A percentile compares a stretch with the other conserved stretches of the same genome.
These are phyloP conservation scores for Aspergillus clavatus DNA, from an alignment of 2,329 filamentous ascomycete species.

Conservation along the genomic window DNA sequence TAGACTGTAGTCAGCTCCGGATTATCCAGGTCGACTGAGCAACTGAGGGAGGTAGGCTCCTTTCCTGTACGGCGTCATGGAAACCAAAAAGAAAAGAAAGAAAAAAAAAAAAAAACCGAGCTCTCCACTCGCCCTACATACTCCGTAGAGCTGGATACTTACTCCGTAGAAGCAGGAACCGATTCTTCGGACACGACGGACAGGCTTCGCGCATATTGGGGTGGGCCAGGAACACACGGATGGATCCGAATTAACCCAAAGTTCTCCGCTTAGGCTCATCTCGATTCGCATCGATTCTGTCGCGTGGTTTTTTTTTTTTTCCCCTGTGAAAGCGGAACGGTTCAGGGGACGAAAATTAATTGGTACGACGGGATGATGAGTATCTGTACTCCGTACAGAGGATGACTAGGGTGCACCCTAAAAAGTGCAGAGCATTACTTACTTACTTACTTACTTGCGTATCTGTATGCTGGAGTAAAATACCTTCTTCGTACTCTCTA, in stretches of 20 bases:
- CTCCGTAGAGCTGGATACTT: no score
- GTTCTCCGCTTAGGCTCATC: conserved; percentile 16
- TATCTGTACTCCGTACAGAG: no score
- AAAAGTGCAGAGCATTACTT: no score
- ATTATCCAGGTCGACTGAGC: no score
- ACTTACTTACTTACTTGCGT: no score
- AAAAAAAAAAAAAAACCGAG: conserved; percentile 9
- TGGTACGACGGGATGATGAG: no score
- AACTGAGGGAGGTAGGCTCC: no score
- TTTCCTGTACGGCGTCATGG: no score
- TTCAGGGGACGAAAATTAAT: no score
- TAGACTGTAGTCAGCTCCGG: no score
- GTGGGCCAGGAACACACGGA: conserved; percentile 25
- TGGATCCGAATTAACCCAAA: conserved; percentile 25
- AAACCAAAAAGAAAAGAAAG: conserved; percentile 12
- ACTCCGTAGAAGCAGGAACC: conserved; percentile 32
- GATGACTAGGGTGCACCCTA: no score
- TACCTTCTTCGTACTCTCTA: conserved; percentile 9
- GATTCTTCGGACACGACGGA: conserved; percentile 24
- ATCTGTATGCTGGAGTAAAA: conserved; percentile 3
- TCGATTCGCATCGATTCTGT: conserved; percentile 12
- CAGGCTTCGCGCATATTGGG: conserved; percentile 23
- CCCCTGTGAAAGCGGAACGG: conserved; percentile 1
- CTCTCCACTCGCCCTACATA: conserved; percentile 21
- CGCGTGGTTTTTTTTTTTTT: conserved; percentile 18